Evolutionary conservation across 768 basidiomycete genomes (phyloP).

Genomic region (Epithele typhae): DNA sequence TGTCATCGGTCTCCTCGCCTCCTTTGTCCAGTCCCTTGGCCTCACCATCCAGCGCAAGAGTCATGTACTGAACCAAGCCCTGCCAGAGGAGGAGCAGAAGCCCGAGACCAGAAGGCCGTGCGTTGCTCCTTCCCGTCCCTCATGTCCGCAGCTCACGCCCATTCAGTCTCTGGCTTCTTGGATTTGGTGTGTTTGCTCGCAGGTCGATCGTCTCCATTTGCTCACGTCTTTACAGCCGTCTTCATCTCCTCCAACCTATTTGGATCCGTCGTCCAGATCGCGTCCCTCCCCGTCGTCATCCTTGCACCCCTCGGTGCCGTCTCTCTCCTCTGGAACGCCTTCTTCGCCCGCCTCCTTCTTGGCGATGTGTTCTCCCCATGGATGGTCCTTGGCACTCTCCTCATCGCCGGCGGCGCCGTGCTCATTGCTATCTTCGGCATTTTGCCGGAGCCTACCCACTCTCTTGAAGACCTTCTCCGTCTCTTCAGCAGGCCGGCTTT

Average conservation of each 20-base stretch:
- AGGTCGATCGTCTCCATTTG: too few species aligned
- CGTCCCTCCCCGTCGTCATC: constrained; percentile 90
- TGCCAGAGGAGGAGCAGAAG: constrained; percentile 59
- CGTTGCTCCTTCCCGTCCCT: constrained; percentile 26
- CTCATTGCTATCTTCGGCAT: constrained; percentile 91
- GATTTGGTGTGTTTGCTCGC: constrained; percentile 51
- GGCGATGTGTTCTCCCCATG: constrained; percentile 82
- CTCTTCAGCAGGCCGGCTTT: constrained; percentile 77
- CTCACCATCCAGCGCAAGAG: constrained; percentile 93
- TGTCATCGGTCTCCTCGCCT: constrained; percentile 69
- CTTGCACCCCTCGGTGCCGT: constrained; percentile 92
- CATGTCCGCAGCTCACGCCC: constrained; percentile 3
- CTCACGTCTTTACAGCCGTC: constrained; percentile 35
- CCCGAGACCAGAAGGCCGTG: constrained; percentile 80
- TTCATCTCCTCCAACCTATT: constrained; percentile 88
- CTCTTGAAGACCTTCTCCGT: constrained; percentile 76
- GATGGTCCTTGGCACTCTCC: constrained; percentile 81
- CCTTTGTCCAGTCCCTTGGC: constrained; percentile 85
- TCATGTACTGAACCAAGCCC: constrained; percentile 76
- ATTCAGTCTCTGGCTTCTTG: constrained; percentile 79
- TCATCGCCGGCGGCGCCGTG: constrained; percentile 86
- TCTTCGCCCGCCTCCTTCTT: constrained; percentile 81
- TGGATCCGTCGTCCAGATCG: constrained; percentile 88
- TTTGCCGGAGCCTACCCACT: constrained; percentile 82
- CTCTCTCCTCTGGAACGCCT: constrained; percentile 90